A percentile compares a stretch with the other conserved stretches of the same genome.
These are phyloP conservation scores for Neurospora terricola DNA, from an alignment of 495 filamentous ascomycete species.

Conservation along the genomic window DNA sequence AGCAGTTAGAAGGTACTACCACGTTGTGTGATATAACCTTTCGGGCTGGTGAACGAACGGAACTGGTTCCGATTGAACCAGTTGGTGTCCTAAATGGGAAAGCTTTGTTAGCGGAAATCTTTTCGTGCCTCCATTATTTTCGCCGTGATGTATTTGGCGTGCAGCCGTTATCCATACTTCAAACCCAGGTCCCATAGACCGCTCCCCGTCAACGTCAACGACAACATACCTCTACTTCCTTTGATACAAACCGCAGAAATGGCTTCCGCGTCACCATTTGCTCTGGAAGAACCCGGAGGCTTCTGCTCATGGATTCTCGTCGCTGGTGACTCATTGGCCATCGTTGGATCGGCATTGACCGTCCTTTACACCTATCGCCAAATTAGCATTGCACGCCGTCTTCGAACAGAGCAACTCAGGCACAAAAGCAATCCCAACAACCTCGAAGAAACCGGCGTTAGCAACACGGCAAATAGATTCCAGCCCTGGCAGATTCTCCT, in stretches of 20 bases:
- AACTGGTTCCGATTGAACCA: neutral
- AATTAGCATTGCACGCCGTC: neutral
- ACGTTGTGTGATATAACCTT: neutral
- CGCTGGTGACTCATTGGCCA: neutral
- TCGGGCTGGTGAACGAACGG: neutral
- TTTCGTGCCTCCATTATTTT: neutral
- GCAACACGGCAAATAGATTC: neutral
- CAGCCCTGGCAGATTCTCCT: neutral
- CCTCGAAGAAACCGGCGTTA: neutral
- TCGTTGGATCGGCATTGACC: neutral
- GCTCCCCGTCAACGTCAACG: neutral
- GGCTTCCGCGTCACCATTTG: neutral
- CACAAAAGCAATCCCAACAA: neutral
- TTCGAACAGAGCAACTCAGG: neutral
- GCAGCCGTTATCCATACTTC: neutral
- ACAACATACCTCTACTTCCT: neutral
- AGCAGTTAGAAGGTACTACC: neutral
- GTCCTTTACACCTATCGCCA: neutral
- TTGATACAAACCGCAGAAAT: neutral
- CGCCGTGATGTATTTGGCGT: too few species aligned
- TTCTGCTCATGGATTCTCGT: neutral
- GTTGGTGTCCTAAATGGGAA: too few species aligned
- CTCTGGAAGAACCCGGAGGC: neutral
- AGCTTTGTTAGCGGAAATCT: too few species aligned
- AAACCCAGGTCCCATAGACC: neutral